Conservation (phyloP, 331 rosid species). For the Phaseolus coccineus region DNA sequence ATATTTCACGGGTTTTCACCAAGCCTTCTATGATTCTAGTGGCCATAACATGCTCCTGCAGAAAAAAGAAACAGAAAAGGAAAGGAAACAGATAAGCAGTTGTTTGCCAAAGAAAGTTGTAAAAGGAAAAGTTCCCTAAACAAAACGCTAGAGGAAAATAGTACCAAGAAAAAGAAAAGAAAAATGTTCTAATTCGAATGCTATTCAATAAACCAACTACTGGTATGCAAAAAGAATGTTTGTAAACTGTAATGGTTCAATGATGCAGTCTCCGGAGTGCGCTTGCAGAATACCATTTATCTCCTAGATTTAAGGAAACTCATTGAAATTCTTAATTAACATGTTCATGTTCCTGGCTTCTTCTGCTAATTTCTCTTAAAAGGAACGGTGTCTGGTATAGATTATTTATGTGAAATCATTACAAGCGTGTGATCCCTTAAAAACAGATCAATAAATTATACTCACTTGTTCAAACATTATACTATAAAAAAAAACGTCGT, state of each 20-base stretch:
- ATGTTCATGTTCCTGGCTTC: not conserved
- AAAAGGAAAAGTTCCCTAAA: conserved; percentile 14
- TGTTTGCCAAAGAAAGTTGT: not conserved
- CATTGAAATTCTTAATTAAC: not conserved
- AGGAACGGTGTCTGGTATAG: not conserved
- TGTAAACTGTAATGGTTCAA: not conserved
- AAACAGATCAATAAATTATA: not conserved
- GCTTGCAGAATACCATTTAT: not conserved
- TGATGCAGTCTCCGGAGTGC: not conserved
- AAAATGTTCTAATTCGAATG: not conserved
- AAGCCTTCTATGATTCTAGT: conserved; percentile 4
- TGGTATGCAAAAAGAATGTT: not conserved
- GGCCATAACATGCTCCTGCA: conserved; percentile 39
- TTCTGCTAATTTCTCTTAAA: not conserved
- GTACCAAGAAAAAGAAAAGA: not conserved
- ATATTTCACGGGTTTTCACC: conserved; percentile 21
- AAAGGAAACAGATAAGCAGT: not conserved
- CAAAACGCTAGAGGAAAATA: not conserved
- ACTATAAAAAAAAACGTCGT: no score
- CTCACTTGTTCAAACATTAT: not conserved
- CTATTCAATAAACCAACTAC: not conserved
- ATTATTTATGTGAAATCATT: not conserved
- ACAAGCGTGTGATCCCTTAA: not conserved
- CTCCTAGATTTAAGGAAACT: conserved; percentile 1
- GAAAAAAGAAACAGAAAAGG: not conserved